These are phyloP conservation scores for Ogataea trehalophila DNA, from an alignment of 805 yeast species.

Conservation along the genomic window DNA sequence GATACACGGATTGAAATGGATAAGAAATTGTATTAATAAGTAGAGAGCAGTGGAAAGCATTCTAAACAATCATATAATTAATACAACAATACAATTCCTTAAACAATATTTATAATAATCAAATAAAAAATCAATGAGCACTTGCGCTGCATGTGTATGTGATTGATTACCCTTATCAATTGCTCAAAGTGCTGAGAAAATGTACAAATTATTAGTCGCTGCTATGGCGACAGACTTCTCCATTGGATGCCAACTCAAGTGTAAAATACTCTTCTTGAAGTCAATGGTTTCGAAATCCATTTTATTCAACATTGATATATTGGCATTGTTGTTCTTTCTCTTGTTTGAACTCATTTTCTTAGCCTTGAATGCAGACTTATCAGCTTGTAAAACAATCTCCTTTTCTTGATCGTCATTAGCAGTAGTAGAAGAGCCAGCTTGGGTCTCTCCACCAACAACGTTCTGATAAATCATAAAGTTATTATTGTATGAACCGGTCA, in stretches of 20 bases:
- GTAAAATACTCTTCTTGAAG: constrained; percentile 90
- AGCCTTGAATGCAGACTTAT: constrained; percentile 89
- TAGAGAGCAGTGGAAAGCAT: no score
- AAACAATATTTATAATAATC: no score
- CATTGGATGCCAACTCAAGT: constrained; percentile 96
- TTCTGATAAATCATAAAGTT: constrained; percentile 96
- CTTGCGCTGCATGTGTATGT: no score
- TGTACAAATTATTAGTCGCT: constrained; percentile 91
- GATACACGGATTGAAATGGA: no score
- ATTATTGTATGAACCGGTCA: constrained; percentile 97
- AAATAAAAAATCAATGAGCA: no score
- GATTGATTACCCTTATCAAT: no score
- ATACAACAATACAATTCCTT: no score
- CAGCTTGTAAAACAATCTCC: constrained; percentile 92
- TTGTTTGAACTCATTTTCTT: constrained; percentile 53
- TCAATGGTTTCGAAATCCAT: constrained; percentile 79
- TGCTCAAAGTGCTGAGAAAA: constrained; percentile 64
- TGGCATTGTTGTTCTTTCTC: constrained; percentile 20
- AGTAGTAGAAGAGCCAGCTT: constrained; percentile 12
- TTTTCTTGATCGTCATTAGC: constrained; percentile 31
- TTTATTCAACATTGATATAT: constrained; percentile 44
- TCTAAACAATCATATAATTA: no score
- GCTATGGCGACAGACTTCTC: constrained; percentile 98
- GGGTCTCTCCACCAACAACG: constrained; percentile 37
- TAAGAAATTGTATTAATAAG: no score